These are phyloP conservation scores for Sporothrix mexicana DNA, from an alignment of 2,329 filamentous ascomycete species.

Conservation along the genomic window DNA sequence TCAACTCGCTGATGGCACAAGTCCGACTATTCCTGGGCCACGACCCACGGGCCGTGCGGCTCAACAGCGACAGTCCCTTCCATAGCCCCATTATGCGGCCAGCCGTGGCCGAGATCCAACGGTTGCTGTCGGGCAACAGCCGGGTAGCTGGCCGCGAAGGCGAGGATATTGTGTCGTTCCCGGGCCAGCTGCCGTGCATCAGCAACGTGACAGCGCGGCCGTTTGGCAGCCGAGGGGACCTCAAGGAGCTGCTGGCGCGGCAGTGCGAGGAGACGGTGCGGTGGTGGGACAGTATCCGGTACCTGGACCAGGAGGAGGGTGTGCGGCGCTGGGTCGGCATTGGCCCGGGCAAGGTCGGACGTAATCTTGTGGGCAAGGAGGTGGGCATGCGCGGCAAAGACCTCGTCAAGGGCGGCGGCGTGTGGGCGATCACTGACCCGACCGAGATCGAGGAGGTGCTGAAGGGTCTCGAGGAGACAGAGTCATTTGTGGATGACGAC, in stretches of 20 bases:
- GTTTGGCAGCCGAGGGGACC: slow-evolving; percentile 72
- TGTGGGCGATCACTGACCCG: slow-evolving; percentile 89
- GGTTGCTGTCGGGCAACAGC: slow-evolving; percentile 66
- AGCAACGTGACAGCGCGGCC: slow-evolving; percentile 85
- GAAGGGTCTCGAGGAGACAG: slow-evolving; percentile 69
- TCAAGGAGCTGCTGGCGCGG: slow-evolving; percentile 78
- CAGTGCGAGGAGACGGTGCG: slow-evolving; percentile 89
- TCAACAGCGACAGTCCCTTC: slow-evolving; percentile 89
- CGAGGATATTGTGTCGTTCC: slow-evolving; percentile 74
- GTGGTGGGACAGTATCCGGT: slow-evolving; percentile 94
- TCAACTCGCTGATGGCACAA: slow-evolving; percentile 81
- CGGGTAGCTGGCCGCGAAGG: slow-evolving; percentile 58
- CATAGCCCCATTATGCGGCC: slow-evolving; percentile 92
- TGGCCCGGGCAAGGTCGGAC: slow-evolving; percentile 89
- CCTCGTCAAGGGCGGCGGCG: slow-evolving; percentile 82
- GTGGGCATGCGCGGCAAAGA: slow-evolving; percentile 84
- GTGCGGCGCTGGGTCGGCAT: slow-evolving; percentile 89
- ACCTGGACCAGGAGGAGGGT: slow-evolving; percentile 81
- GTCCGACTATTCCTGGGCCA: slow-evolving; percentile 89
- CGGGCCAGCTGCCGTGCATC: slow-evolving; percentile 75
- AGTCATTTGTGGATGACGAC: slow-evolving; percentile 46
- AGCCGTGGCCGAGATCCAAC: slow-evolving; percentile 74
- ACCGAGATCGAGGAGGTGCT: slow-evolving; percentile 74
- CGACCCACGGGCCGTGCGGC: slow-evolving; percentile 82
- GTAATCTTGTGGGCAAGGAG: slow-evolving; percentile 93